Percentiles rank a stretch among this genome's conserved stretches.
phyloP scores from a whole-genome alignment of 169 alveolate species.

The Babesia sp. region DNA sequence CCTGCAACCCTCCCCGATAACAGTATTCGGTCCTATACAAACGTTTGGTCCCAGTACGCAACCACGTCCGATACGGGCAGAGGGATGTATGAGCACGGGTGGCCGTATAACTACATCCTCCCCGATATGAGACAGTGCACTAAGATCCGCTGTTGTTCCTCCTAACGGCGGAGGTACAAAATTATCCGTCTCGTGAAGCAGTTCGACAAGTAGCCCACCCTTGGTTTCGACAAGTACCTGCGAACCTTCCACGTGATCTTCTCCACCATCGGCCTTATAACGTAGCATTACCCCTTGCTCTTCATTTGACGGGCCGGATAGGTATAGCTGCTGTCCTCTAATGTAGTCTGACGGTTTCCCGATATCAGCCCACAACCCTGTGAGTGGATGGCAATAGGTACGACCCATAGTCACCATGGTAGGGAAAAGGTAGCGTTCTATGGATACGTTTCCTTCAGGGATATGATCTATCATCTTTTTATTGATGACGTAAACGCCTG shows the following conservation, averaged over 20 bases:
- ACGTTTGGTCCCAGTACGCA: conserved; percentile 91
- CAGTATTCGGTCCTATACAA: conserved; percentile 89
- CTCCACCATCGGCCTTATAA: conserved; percentile 1
- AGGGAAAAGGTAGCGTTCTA: conserved; percentile 96
- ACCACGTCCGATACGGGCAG: conserved; percentile 83
- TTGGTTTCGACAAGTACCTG: background rate
- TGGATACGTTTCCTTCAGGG: conserved; percentile 86
- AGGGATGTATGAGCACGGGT: conserved; percentile 50
- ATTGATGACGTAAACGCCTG: conserved; percentile 89
- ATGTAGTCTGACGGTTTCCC: conserved; percentile 74
- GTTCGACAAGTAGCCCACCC: conserved; percentile 15
- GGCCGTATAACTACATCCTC: conserved; percentile 21
- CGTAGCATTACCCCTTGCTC: background rate
- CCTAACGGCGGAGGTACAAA: background rate
- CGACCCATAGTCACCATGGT: conserved; percentile 82
- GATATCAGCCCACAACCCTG: conserved; percentile 84
- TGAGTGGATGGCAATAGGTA: conserved; percentile 74
- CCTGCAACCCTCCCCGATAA: conserved; percentile 90
- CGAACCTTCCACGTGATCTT: background rate
- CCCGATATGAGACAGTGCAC: conserved; percentile 1
- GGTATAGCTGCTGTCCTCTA: conserved; percentile 66
- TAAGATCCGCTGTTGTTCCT: conserved; percentile 1
- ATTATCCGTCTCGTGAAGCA: background rate
- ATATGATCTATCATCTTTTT: conserved; percentile 86
- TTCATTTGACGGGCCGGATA: conserved; percentile 7